Conservation (phyloP, 371 early-diverging fungal species). For the Mortierella sp. region DNA sequence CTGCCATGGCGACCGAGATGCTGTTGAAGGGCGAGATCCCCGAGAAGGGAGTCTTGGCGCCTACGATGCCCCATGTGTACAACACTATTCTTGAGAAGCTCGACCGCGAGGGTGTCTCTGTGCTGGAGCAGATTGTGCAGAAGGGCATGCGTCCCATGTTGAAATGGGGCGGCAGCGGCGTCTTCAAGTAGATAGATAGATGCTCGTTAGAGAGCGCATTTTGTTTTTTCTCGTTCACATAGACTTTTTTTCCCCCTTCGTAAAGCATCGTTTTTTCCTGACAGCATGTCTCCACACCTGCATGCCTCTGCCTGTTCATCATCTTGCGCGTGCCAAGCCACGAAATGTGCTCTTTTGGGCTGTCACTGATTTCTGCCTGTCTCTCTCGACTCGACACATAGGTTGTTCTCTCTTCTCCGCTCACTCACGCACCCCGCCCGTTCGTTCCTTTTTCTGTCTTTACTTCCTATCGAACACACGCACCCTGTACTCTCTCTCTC, state of each 20-base stretch:
- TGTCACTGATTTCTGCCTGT: neutral
- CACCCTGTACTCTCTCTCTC: neutral
- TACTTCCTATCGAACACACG: neutral
- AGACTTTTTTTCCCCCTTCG: neutral
- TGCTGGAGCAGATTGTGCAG: conserved; percentile 72
- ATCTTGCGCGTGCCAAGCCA: neutral
- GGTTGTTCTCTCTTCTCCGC: neutral
- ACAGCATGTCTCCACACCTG: neutral
- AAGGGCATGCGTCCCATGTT: conserved; percentile 55
- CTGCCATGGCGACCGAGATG: conserved; percentile 90
- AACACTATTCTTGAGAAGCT: conserved; percentile 80
- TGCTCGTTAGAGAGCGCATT: neutral
- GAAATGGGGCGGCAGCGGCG: conserved; percentile 54
- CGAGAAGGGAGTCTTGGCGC: conserved; percentile 82
- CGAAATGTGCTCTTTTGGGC: conserved; percentile 13
- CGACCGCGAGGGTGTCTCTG: conserved; percentile 77
- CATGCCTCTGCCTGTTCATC: neutral
- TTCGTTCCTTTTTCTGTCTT: neutral
- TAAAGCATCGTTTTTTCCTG: neutral
- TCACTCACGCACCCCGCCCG: neutral
- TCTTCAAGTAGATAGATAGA: conserved; percentile 43
- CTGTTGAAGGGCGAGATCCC: conserved; percentile 75
- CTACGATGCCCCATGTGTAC: conserved; percentile 83
- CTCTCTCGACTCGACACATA: neutral
- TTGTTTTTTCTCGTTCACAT: neutral